phyloP scores from a whole-genome alignment of 805 yeast genomes.

The Blastobotrys parvus region DNA sequence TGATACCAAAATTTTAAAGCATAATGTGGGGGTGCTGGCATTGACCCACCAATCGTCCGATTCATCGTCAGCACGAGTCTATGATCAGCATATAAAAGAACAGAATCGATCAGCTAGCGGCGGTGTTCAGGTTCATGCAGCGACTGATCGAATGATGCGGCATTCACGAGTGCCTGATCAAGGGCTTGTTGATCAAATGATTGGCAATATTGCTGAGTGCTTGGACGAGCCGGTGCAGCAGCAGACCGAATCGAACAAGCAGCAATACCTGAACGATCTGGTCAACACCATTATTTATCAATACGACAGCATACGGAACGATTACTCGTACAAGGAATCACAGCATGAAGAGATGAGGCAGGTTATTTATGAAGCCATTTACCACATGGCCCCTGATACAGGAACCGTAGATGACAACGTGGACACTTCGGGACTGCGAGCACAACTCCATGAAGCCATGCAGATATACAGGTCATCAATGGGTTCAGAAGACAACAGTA shows the following conservation, averaged over 20 bases:
- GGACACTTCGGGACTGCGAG: background rate
- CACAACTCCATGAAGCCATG: slow-evolving; percentile 4
- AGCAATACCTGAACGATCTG: background rate
- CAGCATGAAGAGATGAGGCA: slow-evolving; percentile 3
- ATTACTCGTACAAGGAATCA: slow-evolving; percentile 1
- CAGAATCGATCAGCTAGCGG: background rate
- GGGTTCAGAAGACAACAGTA: background rate
- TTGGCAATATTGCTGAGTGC: slow-evolving; percentile 4
- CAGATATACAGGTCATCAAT: background rate
- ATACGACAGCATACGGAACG: background rate
- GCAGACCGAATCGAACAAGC: background rate
- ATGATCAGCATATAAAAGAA: slow-evolving; percentile 1
- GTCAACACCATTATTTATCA: background rate
- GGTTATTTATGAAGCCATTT: slow-evolving; percentile 5
- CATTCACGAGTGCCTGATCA: slow-evolving; percentile 7
- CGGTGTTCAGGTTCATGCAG: background rate
- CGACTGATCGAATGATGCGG: background rate
- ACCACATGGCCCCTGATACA: slow-evolving; percentile 6
- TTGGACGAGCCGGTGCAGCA: background rate
- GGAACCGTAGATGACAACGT: background rate
- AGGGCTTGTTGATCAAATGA: slow-evolving; percentile 7
- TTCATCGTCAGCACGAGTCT: slow-evolving; percentile 11
- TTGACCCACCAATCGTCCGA: slow-evolving; percentile 19
- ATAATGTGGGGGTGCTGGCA: slow-evolving; percentile 18
- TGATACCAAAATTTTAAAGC: slow-evolving; percentile 12